Evolutionary conservation across 1,284 basidiomycete species (phyloP), one percentile per base, ranked within the genome.

Genomic region (Cutaneotrichosporon sp.): DNA sequence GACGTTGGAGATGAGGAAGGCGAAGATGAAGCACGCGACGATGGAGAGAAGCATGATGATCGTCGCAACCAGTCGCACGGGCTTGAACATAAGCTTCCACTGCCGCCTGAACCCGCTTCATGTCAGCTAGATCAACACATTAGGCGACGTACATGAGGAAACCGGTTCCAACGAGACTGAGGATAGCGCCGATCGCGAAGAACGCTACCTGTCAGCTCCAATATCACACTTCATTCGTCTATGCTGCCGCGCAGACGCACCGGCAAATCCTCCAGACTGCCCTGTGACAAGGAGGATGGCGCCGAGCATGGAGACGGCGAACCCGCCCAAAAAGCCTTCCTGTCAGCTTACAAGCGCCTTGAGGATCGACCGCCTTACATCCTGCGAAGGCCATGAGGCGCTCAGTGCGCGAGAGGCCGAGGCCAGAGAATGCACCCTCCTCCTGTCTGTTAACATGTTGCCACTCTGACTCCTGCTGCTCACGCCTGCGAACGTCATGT

Each of bases 11-110:
- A 69, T 68, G 27, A 84, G 84, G 71, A 91, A 90, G 3, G 88
- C 90, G 27, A 82, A 83, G 29, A 92, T 81, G 55, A 92, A 89
- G 41, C 88, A 84, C 59, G 91, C 79, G 14, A 73, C 84, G 62
- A 92, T 87, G 17, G 85, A 83, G 2, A 73, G 84, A 3, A 96
- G 68, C 74, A 96, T 84, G 31, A 93, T 68, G 52, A 91, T 71
- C 0, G 89, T 85, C 0, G 92, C 91, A 11, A 88, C 76, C n/a
- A 94, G 76, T 50, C 91, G 86, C 20, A 93, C 82, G 45, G 88
- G 86, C 73, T 92, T 90, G 80, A 94, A 94, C 90, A 93, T 93
- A 60, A 88, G 79, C 74, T 89, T 87, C 35, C 87, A 55, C 71
- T 93, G 90, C 60, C 81, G 86, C 57, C 76, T 71, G 75, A 92